These are phyloP conservation scores for Phyllosticta ampelicida DNA, from an alignment of 2,329 filamentous ascomycete genomes.

Conservation along the genomic window DNA sequence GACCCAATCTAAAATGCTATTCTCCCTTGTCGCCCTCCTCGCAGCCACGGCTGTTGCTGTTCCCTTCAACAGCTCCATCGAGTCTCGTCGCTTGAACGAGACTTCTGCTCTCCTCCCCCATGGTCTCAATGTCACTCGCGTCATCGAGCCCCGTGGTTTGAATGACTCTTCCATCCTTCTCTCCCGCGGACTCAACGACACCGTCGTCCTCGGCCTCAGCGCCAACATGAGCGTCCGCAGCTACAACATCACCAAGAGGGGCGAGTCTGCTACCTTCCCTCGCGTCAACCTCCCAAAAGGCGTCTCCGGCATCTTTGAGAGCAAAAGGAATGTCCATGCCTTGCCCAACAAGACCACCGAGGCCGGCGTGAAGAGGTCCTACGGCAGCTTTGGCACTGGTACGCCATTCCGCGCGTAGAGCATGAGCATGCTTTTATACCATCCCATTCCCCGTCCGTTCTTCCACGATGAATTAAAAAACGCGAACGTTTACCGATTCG, in stretches of 20 bases:
- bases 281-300: background rate
- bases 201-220: background rate
- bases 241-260: background rate
- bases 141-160: background rate
- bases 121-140: background rate
- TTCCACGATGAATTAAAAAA: background rate
- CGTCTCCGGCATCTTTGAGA: background rate
- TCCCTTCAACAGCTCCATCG: background rate
- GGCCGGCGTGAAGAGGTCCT: background rate
- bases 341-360: background rate
- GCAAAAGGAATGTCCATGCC: background rate
- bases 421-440: constrained; percentile 5
- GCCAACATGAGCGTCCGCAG: background rate
- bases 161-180: background rate
- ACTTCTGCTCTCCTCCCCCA: background rate
- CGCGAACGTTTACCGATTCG: background rate
- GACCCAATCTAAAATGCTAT: background rate
- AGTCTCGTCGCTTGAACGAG: background rate
- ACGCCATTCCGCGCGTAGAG: background rate
- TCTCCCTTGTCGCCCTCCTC: background rate
- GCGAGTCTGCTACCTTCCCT: background rate
- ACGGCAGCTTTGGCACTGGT: background rate
- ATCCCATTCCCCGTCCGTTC: background rate
- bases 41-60: background rate
- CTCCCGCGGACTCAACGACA: background rate